Evolutionary conservation across 2,329 filamentous ascomycete genomes (phyloP).

Genomic region (Beauveria caledonica): DNA sequence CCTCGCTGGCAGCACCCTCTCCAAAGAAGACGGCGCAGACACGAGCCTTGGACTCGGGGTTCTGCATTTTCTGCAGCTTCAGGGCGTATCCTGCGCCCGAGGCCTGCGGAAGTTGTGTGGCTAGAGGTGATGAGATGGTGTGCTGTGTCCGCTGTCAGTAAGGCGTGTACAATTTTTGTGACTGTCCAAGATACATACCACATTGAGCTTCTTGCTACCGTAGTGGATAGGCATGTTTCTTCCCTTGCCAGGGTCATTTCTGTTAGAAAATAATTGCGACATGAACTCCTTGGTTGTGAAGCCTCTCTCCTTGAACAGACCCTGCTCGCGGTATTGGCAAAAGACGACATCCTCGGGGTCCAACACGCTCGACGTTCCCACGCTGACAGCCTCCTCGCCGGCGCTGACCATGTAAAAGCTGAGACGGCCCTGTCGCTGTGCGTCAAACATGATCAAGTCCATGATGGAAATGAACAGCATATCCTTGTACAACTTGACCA

Average conservation of each 20-base stretch:
- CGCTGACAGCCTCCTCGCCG: constrained; percentile 87
- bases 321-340: constrained; percentile 89
- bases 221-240: constrained; percentile 99
- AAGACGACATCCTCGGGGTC: constrained; percentile 84
- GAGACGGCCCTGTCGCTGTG: constrained; percentile 85
- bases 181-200: constrained; percentile 45
- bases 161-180: neutral
- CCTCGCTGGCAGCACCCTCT: constrained; percentile 82
- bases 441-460: constrained; percentile 97
- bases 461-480: constrained; percentile 71
- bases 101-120: constrained; percentile 84
- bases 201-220: constrained; percentile 73
- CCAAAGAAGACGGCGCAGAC: constrained; percentile 83
- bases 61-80: constrained; percentile 68
- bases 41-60: constrained; percentile 57
- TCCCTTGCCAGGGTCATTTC: constrained; percentile 68
- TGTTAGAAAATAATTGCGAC: constrained; percentile 88
- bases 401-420: constrained; percentile 98
- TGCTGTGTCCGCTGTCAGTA: constrained; percentile 40
- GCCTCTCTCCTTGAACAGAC: constrained; percentile 82
- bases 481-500: constrained; percentile 53
- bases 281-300: constrained; percentile 87
- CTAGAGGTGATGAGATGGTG: constrained; percentile 74
- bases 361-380: constrained; percentile 79
- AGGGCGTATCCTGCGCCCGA: constrained; percentile 80